Evolutionary conservation across 169 alveolate species (phyloP), one percentile per base, ranked within the genome.

Genomic region (Eimeria necatrix): DNA sequence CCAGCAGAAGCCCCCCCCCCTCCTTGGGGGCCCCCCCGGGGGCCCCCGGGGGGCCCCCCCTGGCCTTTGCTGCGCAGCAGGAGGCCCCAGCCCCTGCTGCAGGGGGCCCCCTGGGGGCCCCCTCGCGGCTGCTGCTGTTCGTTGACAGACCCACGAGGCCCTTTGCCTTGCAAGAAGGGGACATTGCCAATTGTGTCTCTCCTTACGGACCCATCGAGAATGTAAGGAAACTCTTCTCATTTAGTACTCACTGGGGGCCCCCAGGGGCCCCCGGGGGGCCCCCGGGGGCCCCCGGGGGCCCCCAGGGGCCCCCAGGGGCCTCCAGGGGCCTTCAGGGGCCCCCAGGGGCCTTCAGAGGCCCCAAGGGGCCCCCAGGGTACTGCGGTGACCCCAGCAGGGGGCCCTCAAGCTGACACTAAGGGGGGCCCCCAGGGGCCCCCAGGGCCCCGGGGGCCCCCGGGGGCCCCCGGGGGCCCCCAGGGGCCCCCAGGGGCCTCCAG

Each of bases 81-180:
- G 87, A 61, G 56, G n/a, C 61, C 24, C 83, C 83, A 32, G 51
- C 83, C 10, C 83, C 83, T 4, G 24, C 18, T n/a, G 18, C 51
- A 12, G 87, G 87, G 87, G 87, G 61, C 41, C 61, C 87, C 61
- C 3, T 46, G 61, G 61, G 56, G 87, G 56, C 48, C 61, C 87
- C 87, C 56, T 49, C 87, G 14, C 24, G 87, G 61, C 32, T 76
- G 41, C 24, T 76, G 61, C 87, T 76, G 61, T 76, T 76, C 22
- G 26, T 76, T 4, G 87, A 76, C 22, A 48, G 61, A 18, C 87
- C 87, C 61, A 9, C 87, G 3, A 76, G 61, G 56, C 59, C 61
- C 16, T 76, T 76, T 61, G 56, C 61, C 64, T 32, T 76, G 56
- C 87, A 76, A 48, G 87, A 76, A 4, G 61, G 87, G 12, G 87